A percentile compares a stretch with the other conserved stretches of the same genome.
Conservation (phyloP, 768 basidiomycete genomes). For the Termitomyces sp. region DNA sequence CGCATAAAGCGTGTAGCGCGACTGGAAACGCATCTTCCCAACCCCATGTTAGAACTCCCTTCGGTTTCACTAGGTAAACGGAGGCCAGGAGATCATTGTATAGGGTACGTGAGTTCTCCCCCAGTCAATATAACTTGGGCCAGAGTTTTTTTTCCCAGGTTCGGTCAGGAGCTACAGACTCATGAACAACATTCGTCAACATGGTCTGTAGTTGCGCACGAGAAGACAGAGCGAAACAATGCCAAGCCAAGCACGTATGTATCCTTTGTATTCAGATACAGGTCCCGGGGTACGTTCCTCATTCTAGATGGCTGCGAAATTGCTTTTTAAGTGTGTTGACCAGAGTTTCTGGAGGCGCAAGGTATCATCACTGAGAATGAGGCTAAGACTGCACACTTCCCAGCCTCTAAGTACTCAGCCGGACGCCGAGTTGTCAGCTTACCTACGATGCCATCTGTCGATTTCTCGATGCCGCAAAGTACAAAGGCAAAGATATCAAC, state of each 20-base stretch:
- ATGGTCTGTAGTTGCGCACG: constrained; percentile 49
- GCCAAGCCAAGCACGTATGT: constrained; percentile 44
- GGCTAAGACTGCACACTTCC: constrained; percentile 17
- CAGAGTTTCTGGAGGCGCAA: constrained; percentile 48
- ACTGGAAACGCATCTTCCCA: constrained; percentile 26
- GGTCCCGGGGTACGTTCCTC: constrained; percentile 39
- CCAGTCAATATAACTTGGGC: constrained; percentile 1
- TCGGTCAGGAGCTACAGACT: constrained; percentile 37
- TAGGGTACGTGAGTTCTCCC: constrained; percentile 34
- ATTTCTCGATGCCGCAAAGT: constrained; percentile 15
- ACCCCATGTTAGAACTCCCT: constrained; percentile 37
- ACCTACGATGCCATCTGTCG: constrained; percentile 20
- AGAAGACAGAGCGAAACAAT: constrained; percentile 24
- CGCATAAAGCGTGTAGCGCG: constrained; percentile 38
- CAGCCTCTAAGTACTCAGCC: constrained; percentile 16
- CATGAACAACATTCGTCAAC: constrained; percentile 42
- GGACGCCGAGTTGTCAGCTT: constrained; percentile 38
- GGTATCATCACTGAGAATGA: constrained; percentile 38
- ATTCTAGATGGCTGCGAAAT: neutral
- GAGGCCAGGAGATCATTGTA: constrained; percentile 35
- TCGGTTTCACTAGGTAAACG: constrained; percentile 27
- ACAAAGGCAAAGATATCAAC: constrained; percentile 18
- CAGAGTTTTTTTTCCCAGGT: constrained; percentile 26
- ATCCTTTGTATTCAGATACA: constrained; percentile 65
- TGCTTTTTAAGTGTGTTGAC: neutral